These are phyloP conservation scores for Lipomyces yarrowii DNA, from an alignment of 1,139 yeast genomes.

Conservation along the genomic window DNA sequence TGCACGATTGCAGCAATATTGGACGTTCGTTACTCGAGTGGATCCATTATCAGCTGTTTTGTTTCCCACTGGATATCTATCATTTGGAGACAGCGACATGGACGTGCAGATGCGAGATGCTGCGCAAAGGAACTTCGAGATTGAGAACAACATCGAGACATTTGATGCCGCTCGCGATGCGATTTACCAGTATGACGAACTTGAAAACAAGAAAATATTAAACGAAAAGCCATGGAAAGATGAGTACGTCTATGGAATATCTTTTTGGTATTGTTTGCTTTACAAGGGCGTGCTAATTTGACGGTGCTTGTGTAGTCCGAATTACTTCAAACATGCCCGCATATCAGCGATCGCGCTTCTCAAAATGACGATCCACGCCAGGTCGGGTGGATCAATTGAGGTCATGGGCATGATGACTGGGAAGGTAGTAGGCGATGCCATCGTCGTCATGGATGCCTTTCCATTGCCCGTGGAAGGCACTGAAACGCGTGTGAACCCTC, in stretches of 20 bases:
- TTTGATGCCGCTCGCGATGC: slow-evolving; percentile 36
- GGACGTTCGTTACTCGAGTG: background rate
- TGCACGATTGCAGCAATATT: background rate
- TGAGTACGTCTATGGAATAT: slow-evolving; percentile 38
- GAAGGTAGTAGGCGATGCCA: slow-evolving; percentile 57
- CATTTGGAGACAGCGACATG: background rate
- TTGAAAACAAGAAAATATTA: slow-evolving; percentile 39
- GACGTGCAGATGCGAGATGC: slow-evolving; percentile 27
- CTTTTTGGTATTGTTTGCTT: background rate
- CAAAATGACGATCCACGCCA: slow-evolving; percentile 82
- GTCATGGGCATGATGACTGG: slow-evolving; percentile 96
- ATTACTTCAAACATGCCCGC: slow-evolving; percentile 65
- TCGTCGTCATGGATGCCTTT: slow-evolving; percentile 80
- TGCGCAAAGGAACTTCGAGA: slow-evolving; percentile 42
- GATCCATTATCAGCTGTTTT: background rate
- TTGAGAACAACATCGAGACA: slow-evolving; percentile 39
- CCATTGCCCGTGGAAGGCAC: slow-evolving; percentile 94
- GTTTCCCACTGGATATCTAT: background rate
- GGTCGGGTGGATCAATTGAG: slow-evolving; percentile 86
- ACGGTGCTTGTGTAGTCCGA: slow-evolving; percentile 42
- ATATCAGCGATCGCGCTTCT: slow-evolving; percentile 75
- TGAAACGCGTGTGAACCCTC: slow-evolving; percentile 93
- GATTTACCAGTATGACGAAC: slow-evolving; percentile 39
- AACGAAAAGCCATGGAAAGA: slow-evolving; percentile 50
- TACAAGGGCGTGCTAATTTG: background rate